Percentiles rank a stretch among this genome's conserved stretches.
These are phyloP conservation scores for Moesziomyces aphidis DNA, from an alignment of 1,284 basidiomycete species.

Conservation along the genomic window DNA sequence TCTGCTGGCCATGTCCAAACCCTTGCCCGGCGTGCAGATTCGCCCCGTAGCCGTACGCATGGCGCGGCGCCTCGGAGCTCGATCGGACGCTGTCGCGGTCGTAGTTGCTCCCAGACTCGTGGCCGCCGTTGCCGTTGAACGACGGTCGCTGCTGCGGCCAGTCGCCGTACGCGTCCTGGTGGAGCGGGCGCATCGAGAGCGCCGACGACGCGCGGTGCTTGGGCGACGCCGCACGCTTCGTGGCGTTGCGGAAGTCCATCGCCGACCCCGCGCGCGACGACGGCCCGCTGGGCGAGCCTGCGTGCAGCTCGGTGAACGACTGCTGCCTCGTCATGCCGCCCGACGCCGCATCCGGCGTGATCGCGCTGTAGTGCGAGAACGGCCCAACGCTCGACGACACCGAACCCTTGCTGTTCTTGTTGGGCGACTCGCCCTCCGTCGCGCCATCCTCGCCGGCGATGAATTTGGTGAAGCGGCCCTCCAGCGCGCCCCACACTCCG, in stretches of 20 bases:
- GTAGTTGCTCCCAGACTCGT: conserved; percentile 27
- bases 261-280: conserved; percentile 53
- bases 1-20: conserved; percentile 16
- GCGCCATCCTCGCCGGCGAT: conserved; percentile 76
- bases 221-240: conserved; percentile 45
- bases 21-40: conserved; percentile 12
- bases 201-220: conserved; percentile 49
- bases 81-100: conserved; percentile 37
- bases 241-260: conserved; percentile 45
- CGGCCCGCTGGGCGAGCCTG: conserved; percentile 36
- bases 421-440: conserved; percentile 67
- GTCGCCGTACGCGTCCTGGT: conserved; percentile 41
- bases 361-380: conserved; percentile 93
- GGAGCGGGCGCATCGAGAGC: conserved; percentile 43
- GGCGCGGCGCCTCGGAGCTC: conserved; percentile 22
- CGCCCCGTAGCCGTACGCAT: conserved; percentile 14
- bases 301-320: conserved; percentile 57
- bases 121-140: conserved; percentile 10
- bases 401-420: conserved; percentile 64
- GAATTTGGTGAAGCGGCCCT: conserved; percentile 93
- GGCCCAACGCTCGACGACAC: conserved; percentile 73
- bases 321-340: conserved; percentile 65
- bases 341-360: conserved; percentile 77
- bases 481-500: conserved; percentile 90
- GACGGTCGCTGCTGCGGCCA: conserved; percentile 39